Conservation (phyloP, 2,329 filamentous ascomycete species). For the Paramyrothecium sp. region DNA sequence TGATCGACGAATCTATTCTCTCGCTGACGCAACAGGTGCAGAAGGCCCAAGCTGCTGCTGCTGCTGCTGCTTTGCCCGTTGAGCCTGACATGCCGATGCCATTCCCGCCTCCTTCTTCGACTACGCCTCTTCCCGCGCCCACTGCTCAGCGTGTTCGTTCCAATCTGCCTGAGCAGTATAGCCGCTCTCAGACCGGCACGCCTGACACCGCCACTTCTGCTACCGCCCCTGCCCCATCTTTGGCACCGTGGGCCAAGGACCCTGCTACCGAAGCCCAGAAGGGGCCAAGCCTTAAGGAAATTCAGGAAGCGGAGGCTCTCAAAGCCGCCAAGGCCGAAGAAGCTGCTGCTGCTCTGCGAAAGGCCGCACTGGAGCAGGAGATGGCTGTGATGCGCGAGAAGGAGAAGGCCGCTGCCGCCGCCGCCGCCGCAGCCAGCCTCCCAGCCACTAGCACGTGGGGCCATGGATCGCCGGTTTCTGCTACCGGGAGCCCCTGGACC, state of each 20-base stretch:
- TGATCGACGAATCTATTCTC: slow-evolving; percentile 38
- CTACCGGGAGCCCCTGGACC: slow-evolving; percentile 64
- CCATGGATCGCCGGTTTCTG: slow-evolving; percentile 65
- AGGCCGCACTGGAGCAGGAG: slow-evolving; percentile 79
- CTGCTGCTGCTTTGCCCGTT: slow-evolving; percentile 44
- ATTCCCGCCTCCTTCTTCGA: slow-evolving; percentile 69
- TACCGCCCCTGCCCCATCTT: slow-evolving; percentile 58
- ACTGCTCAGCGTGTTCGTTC: slow-evolving; percentile 82
- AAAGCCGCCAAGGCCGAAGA: slow-evolving; percentile 90
- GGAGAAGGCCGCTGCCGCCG: slow-evolving; percentile 53
- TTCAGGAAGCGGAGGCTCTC: slow-evolving; percentile 91
- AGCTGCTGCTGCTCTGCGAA: slow-evolving; percentile 72
- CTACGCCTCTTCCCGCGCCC: slow-evolving; percentile 82
- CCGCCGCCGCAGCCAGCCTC: slow-evolving; percentile 70
- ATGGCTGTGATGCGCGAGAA: slow-evolving; percentile 56
- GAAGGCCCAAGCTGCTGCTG: slow-evolving; percentile 60
- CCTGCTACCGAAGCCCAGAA: slow-evolving; percentile 67
- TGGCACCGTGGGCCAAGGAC: slow-evolving; percentile 96
- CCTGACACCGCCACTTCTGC: slow-evolving; percentile 52
- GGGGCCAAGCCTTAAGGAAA: slow-evolving; percentile 91
- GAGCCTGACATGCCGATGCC: slow-evolving; percentile 70
- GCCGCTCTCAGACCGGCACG: slow-evolving; percentile 74
- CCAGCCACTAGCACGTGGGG: slow-evolving; percentile 91
- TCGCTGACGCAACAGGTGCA: slow-evolving; percentile 84
- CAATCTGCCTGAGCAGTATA: slow-evolving; percentile 75